Conservation (phyloP, 2,329 filamentous ascomycete genomes). For the Pyrenophora tritici-repentis region DNA sequence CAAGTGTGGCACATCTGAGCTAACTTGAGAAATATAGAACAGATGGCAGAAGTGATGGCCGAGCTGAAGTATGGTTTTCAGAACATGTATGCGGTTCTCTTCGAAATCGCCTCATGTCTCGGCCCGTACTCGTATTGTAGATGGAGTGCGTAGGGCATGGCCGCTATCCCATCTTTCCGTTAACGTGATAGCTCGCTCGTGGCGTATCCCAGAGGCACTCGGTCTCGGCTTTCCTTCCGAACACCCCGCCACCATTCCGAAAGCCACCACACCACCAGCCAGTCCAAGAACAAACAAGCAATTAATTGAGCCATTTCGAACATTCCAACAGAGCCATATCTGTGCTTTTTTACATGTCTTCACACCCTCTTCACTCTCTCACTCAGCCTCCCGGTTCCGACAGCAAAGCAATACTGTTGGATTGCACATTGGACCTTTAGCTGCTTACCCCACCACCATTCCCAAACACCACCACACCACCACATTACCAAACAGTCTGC, state of each 20-base stretch:
- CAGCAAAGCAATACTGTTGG: constrained; percentile 9
- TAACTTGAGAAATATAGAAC: too few relatives aligned
- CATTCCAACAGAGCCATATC: not conserved
- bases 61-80: too few relatives aligned
- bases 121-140: not conserved
- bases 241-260: not conserved
- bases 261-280: not conserved
- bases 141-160: too few relatives aligned
- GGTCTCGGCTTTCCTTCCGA: not conserved
- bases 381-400: constrained; percentile 1
- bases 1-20: too few relatives aligned
- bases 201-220: not conserved
- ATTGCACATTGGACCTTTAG: not conserved
- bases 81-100: too few relatives aligned
- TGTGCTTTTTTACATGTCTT: not conserved
- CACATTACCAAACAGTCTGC: not conserved
- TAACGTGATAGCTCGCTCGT: too few relatives aligned
- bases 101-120: not conserved
- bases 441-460: not conserved
- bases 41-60: too few relatives aligned
- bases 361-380: not conserved
- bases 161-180: too few relatives aligned
- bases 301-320: not conserved
- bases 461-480: not conserved
- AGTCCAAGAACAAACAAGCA: not conserved